phyloP scores from a whole-genome alignment of 495 filamentous ascomycete genomes.

The Friedmanniomyces simplex region DNA sequence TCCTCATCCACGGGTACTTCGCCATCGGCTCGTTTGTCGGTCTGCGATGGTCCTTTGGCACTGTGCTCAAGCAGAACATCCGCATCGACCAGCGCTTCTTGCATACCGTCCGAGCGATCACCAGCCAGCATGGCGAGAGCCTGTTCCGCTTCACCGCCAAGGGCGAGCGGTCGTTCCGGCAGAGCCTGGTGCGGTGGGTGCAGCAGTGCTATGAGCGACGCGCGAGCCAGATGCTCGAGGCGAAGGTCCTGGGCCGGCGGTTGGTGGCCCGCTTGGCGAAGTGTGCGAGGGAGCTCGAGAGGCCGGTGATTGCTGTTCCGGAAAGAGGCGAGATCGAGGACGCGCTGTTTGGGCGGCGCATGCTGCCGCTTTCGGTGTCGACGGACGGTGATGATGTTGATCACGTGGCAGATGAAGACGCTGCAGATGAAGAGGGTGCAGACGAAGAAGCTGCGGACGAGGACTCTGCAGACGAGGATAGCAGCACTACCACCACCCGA shows the following conservation, averaged over 20 bases:
- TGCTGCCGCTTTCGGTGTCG: neutral
- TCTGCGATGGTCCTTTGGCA: constrained; percentile 14
- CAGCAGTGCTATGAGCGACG: constrained; percentile 1
- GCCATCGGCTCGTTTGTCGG: constrained; percentile 4
- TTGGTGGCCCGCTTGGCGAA: constrained; percentile 7
- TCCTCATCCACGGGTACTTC: constrained; percentile 16
- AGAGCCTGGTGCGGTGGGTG: neutral
- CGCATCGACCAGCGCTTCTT: constrained; percentile 18
- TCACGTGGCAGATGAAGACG: neutral
- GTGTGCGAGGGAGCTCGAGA: neutral
- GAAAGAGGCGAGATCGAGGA: neutral
- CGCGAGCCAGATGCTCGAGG: neutral
- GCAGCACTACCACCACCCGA: no score
- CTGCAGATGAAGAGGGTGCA: neutral
- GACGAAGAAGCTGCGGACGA: neutral
- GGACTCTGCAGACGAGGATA: no score
- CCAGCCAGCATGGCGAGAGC: neutral
- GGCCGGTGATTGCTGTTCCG: neutral
- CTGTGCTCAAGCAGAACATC: constrained; percentile 16
- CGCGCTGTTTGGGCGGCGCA: neutral
- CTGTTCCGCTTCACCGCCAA: neutral
- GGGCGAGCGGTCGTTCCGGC: neutral
- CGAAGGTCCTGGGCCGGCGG: neutral
- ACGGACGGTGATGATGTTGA: neutral
- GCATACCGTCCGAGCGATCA: neutral